Evolutionary conservation across 352 stramenopile genomes (phyloP), one percentile per base, ranked within the genome.

Genomic region (Pythium rishiriense): DNA sequence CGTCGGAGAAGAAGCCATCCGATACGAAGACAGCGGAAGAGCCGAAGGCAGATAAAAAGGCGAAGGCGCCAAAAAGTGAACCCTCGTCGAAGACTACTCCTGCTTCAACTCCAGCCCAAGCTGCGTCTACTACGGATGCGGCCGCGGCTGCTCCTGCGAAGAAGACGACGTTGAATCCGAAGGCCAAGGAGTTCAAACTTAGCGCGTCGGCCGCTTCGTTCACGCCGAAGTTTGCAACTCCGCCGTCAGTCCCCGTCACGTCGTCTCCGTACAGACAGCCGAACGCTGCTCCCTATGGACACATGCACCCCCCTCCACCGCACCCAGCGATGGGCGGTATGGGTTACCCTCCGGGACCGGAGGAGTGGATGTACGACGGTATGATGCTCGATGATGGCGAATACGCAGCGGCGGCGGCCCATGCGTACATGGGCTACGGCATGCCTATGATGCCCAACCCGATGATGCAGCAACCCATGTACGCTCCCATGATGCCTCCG

Each of bases 151-250:
- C 42, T 12, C 15, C 42, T 21, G 50, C 59, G 29, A 65, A 74
- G 41, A 51, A 69, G 26, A 94, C 91, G 68, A 93, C 91, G 24
- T 73, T 96, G 59, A 96, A 96, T 60, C 81, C 85, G 37, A 90
- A 93, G 29, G 85, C 85, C 3, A 94, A 93, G 73, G 87, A 96
- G 63, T 96, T 94, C 68, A 94, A 93, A 69, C 72, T 93, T 31
- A 94, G 72, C 42, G 83, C 83, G 10, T 59, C 73, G 3, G 87
- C 87, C 19, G 59, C 70, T 7, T 65, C 65, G 42, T 96, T 96
- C 58, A 93, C 83, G 35, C 87, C 87, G 19, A 87, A 72, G 54
- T 88, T 91, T 37, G 61, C 51, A 29, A 52, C 62, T 0, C 58
- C 64, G 9, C 19, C 72, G 17, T 31, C 61, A 2, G 62, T 48